These are phyloP conservation scores for Clarireedia homoeocarpa DNA, from an alignment of 2,329 filamentous ascomycete species.

Conservation along the genomic window DNA sequence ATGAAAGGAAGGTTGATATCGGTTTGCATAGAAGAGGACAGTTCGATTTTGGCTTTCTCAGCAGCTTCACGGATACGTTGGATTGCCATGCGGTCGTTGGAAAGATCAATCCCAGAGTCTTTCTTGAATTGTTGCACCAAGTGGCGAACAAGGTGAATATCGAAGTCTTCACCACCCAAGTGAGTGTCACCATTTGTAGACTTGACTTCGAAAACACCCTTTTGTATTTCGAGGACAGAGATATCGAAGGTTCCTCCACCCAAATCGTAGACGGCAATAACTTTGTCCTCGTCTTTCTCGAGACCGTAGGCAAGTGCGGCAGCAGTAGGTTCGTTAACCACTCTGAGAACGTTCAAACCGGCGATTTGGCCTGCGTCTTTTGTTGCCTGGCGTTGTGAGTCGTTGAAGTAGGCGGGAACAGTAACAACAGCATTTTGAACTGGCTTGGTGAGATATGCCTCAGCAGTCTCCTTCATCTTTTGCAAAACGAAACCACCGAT, in stretches of 20 bases:
- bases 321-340: conserved; percentile 96
- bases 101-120: conserved; percentile 84
- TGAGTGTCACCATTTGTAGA: conserved; percentile 98
- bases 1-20: conserved; percentile 99
- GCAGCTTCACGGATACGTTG: conserved; percentile 98
- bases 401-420: conserved; percentile 97
- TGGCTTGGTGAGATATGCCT: conserved; percentile 82
- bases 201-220: conserved; percentile 98
- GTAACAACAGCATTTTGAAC: conserved; percentile 96
- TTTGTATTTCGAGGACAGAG: conserved; percentile 93
- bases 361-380: conserved; percentile 97
- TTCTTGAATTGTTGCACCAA: conserved; percentile 95
- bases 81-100: conserved; percentile 92
- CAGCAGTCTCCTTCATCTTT: conserved; percentile 99
- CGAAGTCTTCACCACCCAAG: conserved; percentile 96
- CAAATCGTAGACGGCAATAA: conserved; percentile 95
- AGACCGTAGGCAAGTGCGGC: conserved; percentile 93
- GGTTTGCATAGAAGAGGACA: conserved; percentile 89
- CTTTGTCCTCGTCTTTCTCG: conserved; percentile 84
- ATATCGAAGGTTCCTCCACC: conserved; percentile 99
- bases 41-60: conserved; percentile 99
- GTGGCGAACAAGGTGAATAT: conserved; percentile 89
- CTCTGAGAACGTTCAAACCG: conserved; percentile 92
- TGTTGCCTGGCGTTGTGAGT: conserved; percentile 94
- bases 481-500: conserved; percentile 92